Evolutionary conservation across 2,329 filamentous ascomycete species (phyloP).

Genomic region (Dactylellina parvicollis): DNA sequence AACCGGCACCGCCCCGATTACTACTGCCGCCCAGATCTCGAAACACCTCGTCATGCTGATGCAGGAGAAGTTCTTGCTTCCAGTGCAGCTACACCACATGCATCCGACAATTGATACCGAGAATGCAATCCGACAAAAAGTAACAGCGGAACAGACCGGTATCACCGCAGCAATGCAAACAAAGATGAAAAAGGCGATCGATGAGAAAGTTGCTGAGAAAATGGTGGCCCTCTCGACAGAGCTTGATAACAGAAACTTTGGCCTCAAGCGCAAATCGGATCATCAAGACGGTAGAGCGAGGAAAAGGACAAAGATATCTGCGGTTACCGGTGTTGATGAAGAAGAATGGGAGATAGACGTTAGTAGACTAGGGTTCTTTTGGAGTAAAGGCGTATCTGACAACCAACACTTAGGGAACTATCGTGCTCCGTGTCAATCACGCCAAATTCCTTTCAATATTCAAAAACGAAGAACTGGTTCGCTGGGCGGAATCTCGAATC

Average conservation of each 20-base stretch:
- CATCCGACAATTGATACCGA: slow-evolving; percentile 73
- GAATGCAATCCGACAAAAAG: slow-evolving; percentile 63
- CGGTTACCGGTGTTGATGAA: slow-evolving; percentile 45
- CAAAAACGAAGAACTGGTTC: slow-evolving; percentile 79
- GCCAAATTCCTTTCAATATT: slow-evolving; percentile 84
- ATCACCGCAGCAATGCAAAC: slow-evolving; percentile 68
- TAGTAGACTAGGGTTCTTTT: neutral
- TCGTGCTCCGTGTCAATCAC: slow-evolving; percentile 82
- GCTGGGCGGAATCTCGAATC: slow-evolving; percentile 75
- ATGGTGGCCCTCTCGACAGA: slow-evolving; percentile 67
- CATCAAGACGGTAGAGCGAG: slow-evolving; percentile 58
- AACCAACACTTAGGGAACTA: slow-evolving; percentile 68
- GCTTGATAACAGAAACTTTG: slow-evolving; percentile 63
- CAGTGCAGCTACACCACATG: slow-evolving; percentile 68
- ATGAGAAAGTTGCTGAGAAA: slow-evolving; percentile 67
- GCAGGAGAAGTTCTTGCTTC: slow-evolving; percentile 74
- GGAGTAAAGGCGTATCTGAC: slow-evolving; percentile 1
- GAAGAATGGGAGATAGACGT: slow-evolving; percentile 58
- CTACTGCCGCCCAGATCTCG: slow-evolving; percentile 63
- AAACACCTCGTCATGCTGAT: slow-evolving; percentile 66
- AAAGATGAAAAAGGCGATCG: slow-evolving; percentile 74
- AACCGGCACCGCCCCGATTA: slow-evolving; percentile 43
- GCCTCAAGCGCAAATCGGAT: slow-evolving; percentile 57
- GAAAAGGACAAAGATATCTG: slow-evolving; percentile 50
- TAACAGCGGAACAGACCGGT: slow-evolving; percentile 67